Base-by-base conservation (phyloP, 2,329 filamentous ascomycete species). In the Claviceps maximensis region DNA sequence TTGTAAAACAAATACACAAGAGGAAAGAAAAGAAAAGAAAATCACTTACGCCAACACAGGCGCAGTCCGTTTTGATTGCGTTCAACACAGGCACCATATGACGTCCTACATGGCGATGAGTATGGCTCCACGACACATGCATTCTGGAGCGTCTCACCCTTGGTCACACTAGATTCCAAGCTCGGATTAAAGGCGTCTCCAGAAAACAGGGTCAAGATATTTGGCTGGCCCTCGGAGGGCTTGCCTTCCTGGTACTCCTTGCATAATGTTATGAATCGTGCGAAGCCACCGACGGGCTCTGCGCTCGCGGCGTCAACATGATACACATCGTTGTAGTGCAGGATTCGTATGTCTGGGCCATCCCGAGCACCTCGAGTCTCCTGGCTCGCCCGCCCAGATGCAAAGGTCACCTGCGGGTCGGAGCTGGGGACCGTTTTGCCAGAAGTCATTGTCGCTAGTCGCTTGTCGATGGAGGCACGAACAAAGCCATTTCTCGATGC, bases 301-400 rank as follows among this genome's bases (percentile, higher is more conserved):
- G 85, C 81, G 27, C 87, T 89, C 2, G 75, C 74, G 2, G 70
- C 65, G 59, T 95, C 89, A 52, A 95, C 79, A 62, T 95, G 90
- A 67, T 95, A 95, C 55, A 95, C 89, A 69, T 96, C 89, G 68
- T 95, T 95, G 75, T 86, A 95, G 71, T 95, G 90, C 33, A 95
- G 66, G 53, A 95, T 69, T n/a, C 89, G 82, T 50, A 95, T 71
- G 65, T 89, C 85, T 46, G 88, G 46, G 9, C 31, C 46, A 15
- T 33, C 5, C 19, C 25, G 86, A 15, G 53, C 54, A 17, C 53
- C 15, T 42, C 27, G 41, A 27, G 44, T 47, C 31, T 31, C 54
- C 49, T 23, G 52, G 36, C 29, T 45, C 25, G 49, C 50, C 12
- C 59, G 56, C 19, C 57, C 60, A 2, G 60, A 60, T 19, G 58